Evolutionary conservation across 2,329 filamentous ascomycete genomes (phyloP).

Genomic region (Aspergillus oerlinghausenensis): DNA sequence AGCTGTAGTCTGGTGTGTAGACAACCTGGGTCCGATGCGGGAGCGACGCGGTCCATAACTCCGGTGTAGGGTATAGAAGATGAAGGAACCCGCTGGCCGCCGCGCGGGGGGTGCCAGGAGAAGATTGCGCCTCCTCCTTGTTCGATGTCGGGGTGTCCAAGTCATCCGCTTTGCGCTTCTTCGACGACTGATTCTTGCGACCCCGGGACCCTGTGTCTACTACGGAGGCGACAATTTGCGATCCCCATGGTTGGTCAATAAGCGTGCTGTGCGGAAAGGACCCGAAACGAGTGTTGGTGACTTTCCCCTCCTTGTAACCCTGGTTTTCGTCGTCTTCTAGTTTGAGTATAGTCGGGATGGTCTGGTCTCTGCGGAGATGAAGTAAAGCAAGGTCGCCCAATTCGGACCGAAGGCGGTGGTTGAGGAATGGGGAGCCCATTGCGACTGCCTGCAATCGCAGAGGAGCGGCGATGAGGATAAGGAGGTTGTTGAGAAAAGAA

Average conservation of each 20-base stretch:
- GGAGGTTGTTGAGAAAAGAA: neutral
- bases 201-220: slow-evolving; percentile 91
- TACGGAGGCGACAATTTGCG: slow-evolving; percentile 80
- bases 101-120: slow-evolving; percentile 30
- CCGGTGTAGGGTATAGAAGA: slow-evolving; percentile 46
- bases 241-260: slow-evolving; percentile 79
- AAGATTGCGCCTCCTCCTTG: slow-evolving; percentile 20
- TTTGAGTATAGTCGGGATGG: slow-evolving; percentile 69
- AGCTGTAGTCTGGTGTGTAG: slow-evolving; percentile 52
- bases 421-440: slow-evolving; percentile 71
- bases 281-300: slow-evolving; percentile 89
- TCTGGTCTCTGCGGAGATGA: slow-evolving; percentile 81
- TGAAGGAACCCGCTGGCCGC: slow-evolving; percentile 47
- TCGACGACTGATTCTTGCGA: slow-evolving; percentile 56
- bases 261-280: slow-evolving; percentile 80
- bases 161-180: slow-evolving; percentile 47
- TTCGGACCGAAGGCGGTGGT: slow-evolving; percentile 59
- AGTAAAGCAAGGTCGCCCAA: slow-evolving; percentile 71
- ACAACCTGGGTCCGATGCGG: slow-evolving; percentile 51
- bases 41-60: slow-evolving; percentile 48
- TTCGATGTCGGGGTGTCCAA: slow-evolving; percentile 31
- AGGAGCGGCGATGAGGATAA: neutral
- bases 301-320: slow-evolving; percentile 71
- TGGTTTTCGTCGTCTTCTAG: slow-evolving; percentile 59
- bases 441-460: slow-evolving; percentile 1